Conservation (phyloP, 2,329 filamentous ascomycete genomes). For the Rhexocercosporidium sp. region DNA sequence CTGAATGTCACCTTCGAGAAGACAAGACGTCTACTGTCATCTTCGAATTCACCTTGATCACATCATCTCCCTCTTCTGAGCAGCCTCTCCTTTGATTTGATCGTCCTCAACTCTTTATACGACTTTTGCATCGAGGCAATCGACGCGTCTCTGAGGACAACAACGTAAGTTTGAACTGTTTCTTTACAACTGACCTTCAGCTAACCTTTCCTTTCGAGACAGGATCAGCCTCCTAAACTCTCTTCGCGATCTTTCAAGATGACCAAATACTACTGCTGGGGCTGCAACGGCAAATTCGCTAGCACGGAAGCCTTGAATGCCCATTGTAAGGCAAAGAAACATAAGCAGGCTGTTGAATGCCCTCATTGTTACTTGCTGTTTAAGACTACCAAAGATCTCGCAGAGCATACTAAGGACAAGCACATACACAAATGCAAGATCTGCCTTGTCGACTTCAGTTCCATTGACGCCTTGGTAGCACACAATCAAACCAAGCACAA, state of each 20-base stretch:
- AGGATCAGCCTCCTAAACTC: background rate
- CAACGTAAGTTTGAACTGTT: background rate
- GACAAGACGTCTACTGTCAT: too few relatives aligned
- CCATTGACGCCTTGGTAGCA: background rate
- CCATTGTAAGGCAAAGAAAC: background rate
- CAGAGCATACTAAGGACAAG: background rate
- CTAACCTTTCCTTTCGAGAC: background rate
- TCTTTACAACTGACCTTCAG: background rate
- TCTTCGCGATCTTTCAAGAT: background rate
- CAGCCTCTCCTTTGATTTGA: too few relatives aligned
- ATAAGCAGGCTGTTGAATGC: background rate
- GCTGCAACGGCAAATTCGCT: background rate
- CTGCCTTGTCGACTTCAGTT: background rate
- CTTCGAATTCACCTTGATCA: too few relatives aligned
- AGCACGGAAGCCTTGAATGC: background rate
- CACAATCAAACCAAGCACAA: background rate
- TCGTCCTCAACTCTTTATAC: too few relatives aligned
- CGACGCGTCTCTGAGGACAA: background rate
- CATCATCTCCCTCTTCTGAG: too few relatives aligned
- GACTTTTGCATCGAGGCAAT: too few relatives aligned
- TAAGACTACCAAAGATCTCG: background rate
- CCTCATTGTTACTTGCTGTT: background rate
- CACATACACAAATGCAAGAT: background rate
- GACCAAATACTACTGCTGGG: slow-evolving; percentile 1
- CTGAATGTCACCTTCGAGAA: too few relatives aligned